A percentile compares a stretch with the other conserved stretches of the same genome.
These are phyloP conservation scores for Wickerhamiella dianesei DNA, from an alignment of 805 yeast genomes.

Conservation along the genomic window DNA sequence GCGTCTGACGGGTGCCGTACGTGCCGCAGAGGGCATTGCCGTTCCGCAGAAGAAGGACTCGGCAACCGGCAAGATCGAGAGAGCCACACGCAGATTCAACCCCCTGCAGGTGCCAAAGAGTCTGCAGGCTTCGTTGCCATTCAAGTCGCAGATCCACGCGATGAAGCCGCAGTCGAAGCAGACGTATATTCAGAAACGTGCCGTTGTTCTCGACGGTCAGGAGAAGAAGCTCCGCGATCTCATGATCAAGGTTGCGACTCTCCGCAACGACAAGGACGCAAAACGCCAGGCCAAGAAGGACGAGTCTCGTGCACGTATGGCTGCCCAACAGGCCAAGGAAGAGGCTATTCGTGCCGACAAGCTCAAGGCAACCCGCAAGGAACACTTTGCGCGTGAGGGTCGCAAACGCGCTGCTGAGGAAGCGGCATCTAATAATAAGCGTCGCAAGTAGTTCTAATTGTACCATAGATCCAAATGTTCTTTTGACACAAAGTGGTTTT, in stretches of 20 bases:
- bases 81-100: constrained; percentile 74
- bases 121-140: constrained; percentile 68
- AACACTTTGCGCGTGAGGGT: constrained; percentile 42
- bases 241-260: constrained; percentile 73
- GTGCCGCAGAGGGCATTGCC: constrained; percentile 56
- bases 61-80: constrained; percentile 51
- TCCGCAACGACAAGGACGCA: constrained; percentile 72
- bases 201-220: constrained; percentile 83
- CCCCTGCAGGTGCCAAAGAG: constrained; percentile 75
- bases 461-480: no score
- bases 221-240: constrained; percentile 87
- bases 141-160: constrained; percentile 75
- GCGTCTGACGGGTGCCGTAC: constrained; percentile 86
- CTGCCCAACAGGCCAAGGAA: constrained; percentile 61
- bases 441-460: neutral
- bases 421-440: constrained; percentile 5
- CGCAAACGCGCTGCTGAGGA: constrained; percentile 18
- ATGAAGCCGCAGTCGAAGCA: constrained; percentile 72
- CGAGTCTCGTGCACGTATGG: constrained; percentile 59
- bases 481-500: no score
- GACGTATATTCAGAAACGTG: constrained; percentile 78
- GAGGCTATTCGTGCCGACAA: constrained; percentile 60
- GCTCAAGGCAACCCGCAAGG: constrained; percentile 76
- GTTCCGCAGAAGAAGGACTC: constrained; percentile 47
- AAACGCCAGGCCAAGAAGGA: constrained; percentile 60